Conservation (phyloP, 2,329 filamentous ascomycete species). For the Botrytis porri region DNA sequence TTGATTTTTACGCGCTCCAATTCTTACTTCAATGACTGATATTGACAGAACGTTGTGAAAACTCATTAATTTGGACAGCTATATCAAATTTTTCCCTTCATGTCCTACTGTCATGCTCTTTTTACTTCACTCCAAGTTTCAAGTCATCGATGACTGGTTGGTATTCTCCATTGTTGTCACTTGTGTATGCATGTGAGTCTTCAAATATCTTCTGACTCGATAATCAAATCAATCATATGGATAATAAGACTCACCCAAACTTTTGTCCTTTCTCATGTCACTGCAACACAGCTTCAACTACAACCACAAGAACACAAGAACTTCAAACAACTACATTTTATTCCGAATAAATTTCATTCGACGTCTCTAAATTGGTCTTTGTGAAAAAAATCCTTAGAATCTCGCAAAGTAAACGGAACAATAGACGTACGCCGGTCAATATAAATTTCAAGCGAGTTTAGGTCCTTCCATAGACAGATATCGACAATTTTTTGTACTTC, state of each 20-base stretch:
- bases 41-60: not conserved
- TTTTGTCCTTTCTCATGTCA: not conserved
- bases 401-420: not conserved
- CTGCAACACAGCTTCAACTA: not conserved
- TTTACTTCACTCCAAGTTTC: not conserved
- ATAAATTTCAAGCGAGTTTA: not conserved
- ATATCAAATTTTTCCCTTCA: not conserved
- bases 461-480: not conserved
- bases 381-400: not conserved
- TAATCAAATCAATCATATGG: not conserved
- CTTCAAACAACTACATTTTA: not conserved
- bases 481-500: not conserved
- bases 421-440: not conserved
- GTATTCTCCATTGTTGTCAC: not conserved
- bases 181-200: not conserved
- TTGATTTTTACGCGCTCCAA: not conserved
- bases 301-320: not conserved
- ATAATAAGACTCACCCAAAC: not conserved
- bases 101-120: not conserved
- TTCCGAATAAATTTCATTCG: not conserved
- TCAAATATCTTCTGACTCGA: not conserved
- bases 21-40: not conserved
- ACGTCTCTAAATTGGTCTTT: fast-evolving
- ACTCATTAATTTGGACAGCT: not conserved
- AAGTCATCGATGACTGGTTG: not conserved